A percentile compares a stretch with the other conserved stretches of the same genome.
Evolutionary conservation across 108 stramenopile species (phyloP).

Genomic region (Stephanodiscus triporus): DNA sequence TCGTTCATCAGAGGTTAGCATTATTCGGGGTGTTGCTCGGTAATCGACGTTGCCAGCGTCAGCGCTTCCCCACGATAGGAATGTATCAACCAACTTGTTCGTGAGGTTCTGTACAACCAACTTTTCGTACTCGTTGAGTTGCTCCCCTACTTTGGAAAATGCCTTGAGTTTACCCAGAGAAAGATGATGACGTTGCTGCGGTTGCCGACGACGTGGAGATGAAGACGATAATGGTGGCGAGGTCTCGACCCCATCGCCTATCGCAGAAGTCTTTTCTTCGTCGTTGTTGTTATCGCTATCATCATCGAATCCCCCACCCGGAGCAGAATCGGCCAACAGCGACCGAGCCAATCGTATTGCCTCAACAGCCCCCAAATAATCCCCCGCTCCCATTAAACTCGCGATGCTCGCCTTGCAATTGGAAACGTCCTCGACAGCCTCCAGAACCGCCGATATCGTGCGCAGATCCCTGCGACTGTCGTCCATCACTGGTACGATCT

Average conservation of each 20-base stretch:
- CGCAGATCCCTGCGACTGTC: conserved; percentile 61
- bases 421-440: conserved; percentile 71
- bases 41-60: conserved; percentile 31
- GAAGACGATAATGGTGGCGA: neutral
- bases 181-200: conserved; percentile 32
- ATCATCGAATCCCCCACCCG: conserved; percentile 6
- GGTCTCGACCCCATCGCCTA: conserved; percentile 1
- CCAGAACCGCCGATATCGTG: conserved; percentile 61
- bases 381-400: conserved; percentile 68
- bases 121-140: conserved; percentile 81
- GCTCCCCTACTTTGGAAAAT: conserved; percentile 64
- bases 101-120: conserved; percentile 78
- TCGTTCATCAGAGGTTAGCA: conserved; percentile 31
- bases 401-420: conserved; percentile 70
- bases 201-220: neutral
- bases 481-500: conserved; percentile 59
- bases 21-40: conserved; percentile 40
- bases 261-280: conserved; percentile 4
- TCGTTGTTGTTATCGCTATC: neutral
- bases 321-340: conserved; percentile 47
- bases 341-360: conserved; percentile 72
- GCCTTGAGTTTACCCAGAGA: conserved; percentile 59
- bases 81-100: conserved; percentile 81
- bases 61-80: conserved; percentile 73
- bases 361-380: conserved; percentile 77